Base-by-base conservation (phyloP, 2,329 filamentous ascomycete species). In the Ascochyta viciae-villosae region DNA sequence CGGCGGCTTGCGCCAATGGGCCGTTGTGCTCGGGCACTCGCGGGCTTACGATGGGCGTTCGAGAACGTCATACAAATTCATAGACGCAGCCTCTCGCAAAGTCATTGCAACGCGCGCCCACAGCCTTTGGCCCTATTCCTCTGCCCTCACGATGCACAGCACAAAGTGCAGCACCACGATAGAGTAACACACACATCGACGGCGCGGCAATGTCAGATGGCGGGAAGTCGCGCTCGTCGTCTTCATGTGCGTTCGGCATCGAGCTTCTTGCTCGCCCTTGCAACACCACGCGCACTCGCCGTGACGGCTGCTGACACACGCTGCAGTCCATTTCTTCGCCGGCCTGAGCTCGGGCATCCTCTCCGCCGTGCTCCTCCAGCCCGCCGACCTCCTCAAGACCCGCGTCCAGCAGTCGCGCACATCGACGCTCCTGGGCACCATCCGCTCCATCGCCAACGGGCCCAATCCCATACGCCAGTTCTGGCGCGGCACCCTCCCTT, bases 371-470 rank as follows among this genome's bases (percentile, higher is more conserved):
- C 87, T 98, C 51, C 85, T 99, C 15, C 95, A 99, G 77, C 95
- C 95, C 24, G 90, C 95, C 70, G 95, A 99, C 78, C 88, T 99
- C 4, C 87, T 99, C 74, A 99, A 99, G 78, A 99, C 95, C 27
- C 89, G 95, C 42, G 88, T 98, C 37, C 95, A 99, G 74, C 95
- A 98, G 76, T 91, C 91, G 31, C 87, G 87, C 44, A 83, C 85
- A 39, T 84, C 85, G 63, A 76, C 91, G 2, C 85, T 98, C 54
- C 76, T 85, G 49, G 79, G 81, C 23, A 90, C 89, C 16, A 80
- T 96, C 57, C 85, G 86, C 67, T 80, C 86, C 31, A 91, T 96
- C 71, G 84, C 89, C 61, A 79, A 80, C 64, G 87, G 85, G 22
- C 85, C 85, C 1, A 80, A 86, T 9, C 88, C 89, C 4, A 80